Evolutionary conservation across 2,329 filamentous ascomycete species (phyloP).

Genomic region (Blastomyces parvus): DNA sequence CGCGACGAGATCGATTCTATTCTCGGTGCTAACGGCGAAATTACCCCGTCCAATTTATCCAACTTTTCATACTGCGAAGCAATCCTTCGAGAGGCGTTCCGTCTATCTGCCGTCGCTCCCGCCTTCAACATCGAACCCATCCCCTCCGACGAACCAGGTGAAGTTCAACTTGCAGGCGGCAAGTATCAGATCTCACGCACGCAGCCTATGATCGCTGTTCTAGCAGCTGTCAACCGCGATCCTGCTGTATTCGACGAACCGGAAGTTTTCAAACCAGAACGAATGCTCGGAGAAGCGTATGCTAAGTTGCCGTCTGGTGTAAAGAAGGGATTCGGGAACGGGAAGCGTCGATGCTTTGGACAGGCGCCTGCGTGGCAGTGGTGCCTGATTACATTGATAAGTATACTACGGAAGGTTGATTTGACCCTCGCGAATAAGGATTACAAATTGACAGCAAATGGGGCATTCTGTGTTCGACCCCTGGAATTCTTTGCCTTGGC

Average conservation of each 20-base stretch:
- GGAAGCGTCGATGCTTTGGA: slow-evolving; percentile 61
- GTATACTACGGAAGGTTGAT: slow-evolving; percentile 61
- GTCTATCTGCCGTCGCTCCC: slow-evolving; percentile 53
- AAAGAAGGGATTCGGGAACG: slow-evolving; percentile 67
- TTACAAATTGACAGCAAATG: slow-evolving; percentile 37
- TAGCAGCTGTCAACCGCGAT: slow-evolving; percentile 54
- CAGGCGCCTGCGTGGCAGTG: slow-evolving; percentile 67
- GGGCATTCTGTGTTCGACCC: slow-evolving; percentile 46
- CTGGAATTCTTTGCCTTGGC: slow-evolving; percentile 39
- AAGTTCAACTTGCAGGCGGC: slow-evolving; percentile 46
- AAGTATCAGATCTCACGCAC: slow-evolving; percentile 51
- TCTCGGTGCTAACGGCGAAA: slow-evolving; percentile 51
- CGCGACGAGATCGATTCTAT: slow-evolving; percentile 60
- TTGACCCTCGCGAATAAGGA: slow-evolving; percentile 52
- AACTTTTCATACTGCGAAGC: slow-evolving; percentile 59
- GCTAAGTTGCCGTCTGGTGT: slow-evolving; percentile 52
- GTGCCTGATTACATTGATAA: slow-evolving; percentile 50
- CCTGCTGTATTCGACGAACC: slow-evolving; percentile 56
- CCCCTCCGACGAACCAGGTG: slow-evolving; percentile 37
- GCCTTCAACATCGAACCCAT: slow-evolving; percentile 47
- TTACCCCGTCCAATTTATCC: slow-evolving; percentile 47
- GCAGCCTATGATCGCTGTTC: slow-evolving; percentile 43
- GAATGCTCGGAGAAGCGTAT: slow-evolving; percentile 63
- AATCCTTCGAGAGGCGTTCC: slow-evolving; percentile 57
- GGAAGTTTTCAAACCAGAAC: slow-evolving; percentile 57